phyloP scores from a whole-genome alignment of 108 stramenopile species.

The Schizochytrium sp. region DNA sequence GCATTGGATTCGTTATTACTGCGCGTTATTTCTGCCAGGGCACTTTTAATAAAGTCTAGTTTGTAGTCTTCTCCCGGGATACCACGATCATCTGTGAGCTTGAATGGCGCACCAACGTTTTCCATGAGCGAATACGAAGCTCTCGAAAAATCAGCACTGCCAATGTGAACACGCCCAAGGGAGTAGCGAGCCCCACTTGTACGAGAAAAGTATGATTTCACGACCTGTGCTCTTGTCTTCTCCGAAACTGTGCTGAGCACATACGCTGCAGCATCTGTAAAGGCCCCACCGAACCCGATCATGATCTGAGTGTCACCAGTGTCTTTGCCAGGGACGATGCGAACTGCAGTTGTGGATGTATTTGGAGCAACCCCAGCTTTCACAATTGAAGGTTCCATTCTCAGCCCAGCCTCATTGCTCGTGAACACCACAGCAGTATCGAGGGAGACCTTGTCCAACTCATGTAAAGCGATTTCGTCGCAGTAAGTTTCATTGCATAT shows the following conservation, averaged over 20 bases:
- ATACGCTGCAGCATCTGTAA: not conserved
- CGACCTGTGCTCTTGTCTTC: not conserved
- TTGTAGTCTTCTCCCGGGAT: not conserved
- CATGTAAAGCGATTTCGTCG: slow-evolving; percentile 4
- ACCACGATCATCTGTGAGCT: not conserved
- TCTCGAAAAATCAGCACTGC: not conserved
- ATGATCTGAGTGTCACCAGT: not conserved
- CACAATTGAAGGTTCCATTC: not conserved
- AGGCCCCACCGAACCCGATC: slow-evolving; percentile 39
- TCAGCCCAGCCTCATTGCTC: not conserved
- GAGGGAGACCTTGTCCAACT: not conserved
- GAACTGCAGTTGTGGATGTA: too few species aligned
- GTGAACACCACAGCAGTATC: not conserved
- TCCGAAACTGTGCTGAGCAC: not conserved
- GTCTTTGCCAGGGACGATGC: not conserved
- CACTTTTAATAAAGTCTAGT: not conserved
- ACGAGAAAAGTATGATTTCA: not conserved
- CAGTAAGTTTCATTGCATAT: not conserved
- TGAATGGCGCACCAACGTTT: not conserved
- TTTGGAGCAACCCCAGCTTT: not conserved
- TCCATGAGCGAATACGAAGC: not conserved
- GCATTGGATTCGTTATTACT: not conserved
- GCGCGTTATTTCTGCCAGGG: not conserved
- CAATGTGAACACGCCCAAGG: slow-evolving; percentile 33
- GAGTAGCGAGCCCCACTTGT: not conserved